Conservation (phyloP, 192 early-diverging fungal genomes). For the Borealophlyctis nickersoniae region DNA sequence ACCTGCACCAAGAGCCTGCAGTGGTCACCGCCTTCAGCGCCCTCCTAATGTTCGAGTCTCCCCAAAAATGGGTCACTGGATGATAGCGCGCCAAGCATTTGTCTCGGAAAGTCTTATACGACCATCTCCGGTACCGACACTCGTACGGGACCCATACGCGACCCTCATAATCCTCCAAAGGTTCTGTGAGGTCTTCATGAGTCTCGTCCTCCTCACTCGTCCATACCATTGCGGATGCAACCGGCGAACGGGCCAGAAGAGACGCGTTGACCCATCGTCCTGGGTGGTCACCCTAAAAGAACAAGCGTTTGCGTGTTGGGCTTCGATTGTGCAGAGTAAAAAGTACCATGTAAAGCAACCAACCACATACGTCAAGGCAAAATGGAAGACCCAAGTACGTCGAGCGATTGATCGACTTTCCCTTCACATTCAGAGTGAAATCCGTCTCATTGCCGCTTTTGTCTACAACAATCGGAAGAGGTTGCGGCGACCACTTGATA, state of each 20-base stretch:
- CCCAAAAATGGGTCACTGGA: constrained; percentile 7
- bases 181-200: constrained; percentile 14
- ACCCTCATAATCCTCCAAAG: constrained; percentile 15
- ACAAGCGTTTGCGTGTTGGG: no score
- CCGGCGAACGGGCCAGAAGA: constrained; percentile 4
- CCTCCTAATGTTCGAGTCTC: constrained; percentile 9
- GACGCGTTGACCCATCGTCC: constrained; percentile 24
- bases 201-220: constrained; percentile 9
- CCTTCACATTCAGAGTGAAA: constrained; percentile 1
- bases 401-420: constrained; percentile 11
- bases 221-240: constrained; percentile 7
- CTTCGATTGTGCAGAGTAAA: no score
- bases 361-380: no score
- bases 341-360: no score
- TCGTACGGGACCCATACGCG: constrained; percentile 23
- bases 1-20: constrained; percentile 19
- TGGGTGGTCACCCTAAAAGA: constrained; percentile 7
- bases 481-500: neutral
- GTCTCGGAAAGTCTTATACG: constrained; percentile 10
- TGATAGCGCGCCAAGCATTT: constrained; percentile 11
- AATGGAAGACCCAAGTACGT: constrained; percentile 18
- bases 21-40: constrained; percentile 13
- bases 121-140: constrained; percentile 16
- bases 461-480: constrained; percentile 10
- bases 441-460: neutral